Evolutionary conservation across 202 grass and related monocot genomes (phyloP).

Genomic region (Schoenoplectus triqueter): DNA sequence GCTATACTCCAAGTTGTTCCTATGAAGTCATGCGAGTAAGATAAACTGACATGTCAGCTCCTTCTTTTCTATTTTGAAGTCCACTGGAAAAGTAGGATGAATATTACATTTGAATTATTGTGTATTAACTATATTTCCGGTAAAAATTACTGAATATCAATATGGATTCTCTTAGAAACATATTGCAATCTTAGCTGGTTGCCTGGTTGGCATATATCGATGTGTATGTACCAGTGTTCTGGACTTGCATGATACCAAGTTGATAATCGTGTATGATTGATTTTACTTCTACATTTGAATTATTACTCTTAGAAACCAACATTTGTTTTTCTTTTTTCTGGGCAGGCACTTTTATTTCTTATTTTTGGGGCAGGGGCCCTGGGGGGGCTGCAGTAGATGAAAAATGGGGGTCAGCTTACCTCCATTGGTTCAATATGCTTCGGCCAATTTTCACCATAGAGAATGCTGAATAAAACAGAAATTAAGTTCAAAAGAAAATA

Average conservation of each 20-base stretch:
- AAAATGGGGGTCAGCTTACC: neutral
- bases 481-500: neutral
- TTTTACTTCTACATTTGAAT: too few species aligned
- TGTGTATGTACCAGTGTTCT: neutral
- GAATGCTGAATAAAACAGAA: neutral
- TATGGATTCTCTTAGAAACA: neutral
- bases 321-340: too few species aligned
- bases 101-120: too few species aligned
- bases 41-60: neutral
- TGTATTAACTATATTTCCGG: neutral
- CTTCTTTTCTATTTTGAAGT: conserved; percentile 4
- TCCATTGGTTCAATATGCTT: too few species aligned
- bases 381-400: too few species aligned
- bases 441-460: too few species aligned
- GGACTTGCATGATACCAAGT: too few species aligned
- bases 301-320: too few species aligned
- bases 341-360: too few species aligned
- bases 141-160: neutral
- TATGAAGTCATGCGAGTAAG: conserved; percentile 89
- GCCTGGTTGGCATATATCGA: neutral
- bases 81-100: neutral
- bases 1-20: conserved; percentile 58
- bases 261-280: too few species aligned
- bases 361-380: too few species aligned
- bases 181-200: neutral